Conservation (phyloP, 345 rosid genomes). For the Salix arbutifolia region DNA sequence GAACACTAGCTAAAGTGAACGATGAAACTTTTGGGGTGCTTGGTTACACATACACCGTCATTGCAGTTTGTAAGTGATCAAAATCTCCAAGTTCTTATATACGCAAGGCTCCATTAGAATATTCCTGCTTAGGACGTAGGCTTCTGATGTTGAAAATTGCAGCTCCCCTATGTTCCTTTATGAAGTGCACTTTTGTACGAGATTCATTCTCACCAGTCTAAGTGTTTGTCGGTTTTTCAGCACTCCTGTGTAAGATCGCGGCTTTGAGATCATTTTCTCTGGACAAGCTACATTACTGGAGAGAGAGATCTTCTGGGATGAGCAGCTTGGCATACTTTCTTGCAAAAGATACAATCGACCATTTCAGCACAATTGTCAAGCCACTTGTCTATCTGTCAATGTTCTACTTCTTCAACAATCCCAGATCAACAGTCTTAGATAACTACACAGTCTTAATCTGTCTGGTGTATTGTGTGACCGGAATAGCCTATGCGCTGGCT, state of each 20-base stretch:
- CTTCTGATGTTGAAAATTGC: background rate
- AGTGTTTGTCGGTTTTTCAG: conserved; percentile 40
- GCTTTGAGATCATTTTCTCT: conserved; percentile 86
- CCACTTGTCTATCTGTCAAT: conserved; percentile 89
- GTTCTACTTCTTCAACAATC: conserved; percentile 99
- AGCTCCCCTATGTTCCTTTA: background rate
- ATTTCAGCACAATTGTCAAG: conserved; percentile 78
- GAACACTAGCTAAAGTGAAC: conserved; percentile 92
- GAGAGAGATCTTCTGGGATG: conserved; percentile 94
- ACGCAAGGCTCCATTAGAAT: background rate
- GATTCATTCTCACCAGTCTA: background rate
- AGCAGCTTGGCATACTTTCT: conserved; percentile 91
- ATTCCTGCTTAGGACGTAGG: background rate
- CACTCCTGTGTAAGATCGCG: conserved; percentile 87
- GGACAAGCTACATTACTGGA: conserved; percentile 93
- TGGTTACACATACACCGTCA: conserved; percentile 91
- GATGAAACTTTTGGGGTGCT: conserved; percentile 93
- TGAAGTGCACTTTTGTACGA: background rate
- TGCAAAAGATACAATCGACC: conserved; percentile 88
- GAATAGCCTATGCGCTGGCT: conserved; percentile 82
- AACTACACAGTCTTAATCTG: conserved; percentile 74
- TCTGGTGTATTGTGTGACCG: conserved; percentile 90
- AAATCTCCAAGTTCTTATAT: background rate
- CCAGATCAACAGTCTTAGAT: conserved; percentile 68
- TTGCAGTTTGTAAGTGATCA: conserved; percentile 85